Base-by-base conservation (phyloP, 2,329 filamentous ascomycete genomes). In the Hymenoscyphus fructigenus region DNA sequence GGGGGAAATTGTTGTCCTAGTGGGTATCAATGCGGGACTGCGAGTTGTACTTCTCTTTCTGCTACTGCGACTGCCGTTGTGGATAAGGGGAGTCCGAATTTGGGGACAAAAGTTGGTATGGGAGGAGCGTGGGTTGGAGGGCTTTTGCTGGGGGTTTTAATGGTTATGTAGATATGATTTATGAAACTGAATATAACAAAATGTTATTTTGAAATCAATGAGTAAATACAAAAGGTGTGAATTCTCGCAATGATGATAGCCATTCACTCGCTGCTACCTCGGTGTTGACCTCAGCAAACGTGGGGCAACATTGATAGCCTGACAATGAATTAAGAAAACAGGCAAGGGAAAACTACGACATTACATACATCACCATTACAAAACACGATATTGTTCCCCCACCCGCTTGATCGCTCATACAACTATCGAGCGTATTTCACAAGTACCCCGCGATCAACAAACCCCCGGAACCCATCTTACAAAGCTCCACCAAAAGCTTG, bases 1-100 rank as follows among this genome's bases (percentile, higher is more conserved):
- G 86, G 89, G 0, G 88, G 92, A 0, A 93, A 92, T 6, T 98
- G 94, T 76, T 98, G 94, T 81, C 93, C 93, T 0, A 83, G 78
- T 53, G 91, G 91, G 1, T 96, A 89, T 76, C 77, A 77, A 3
- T 96, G 92, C 77, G 92, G 91, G 0, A 82, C 83, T 23, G 85
- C 84, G 26, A 92, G 88, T 75, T 96, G 92, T 78, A 88, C 87
- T 34, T 83, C 86, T 5, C 76, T 75, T 47, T 80, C 81, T 7
- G 79, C 81, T 57, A 88, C 85, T n/a, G 83, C 79, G 6, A 85
- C 83, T 32, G 81, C 20, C 12, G 65, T 73, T 12, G 50, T 66
- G 50, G 68, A 69, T 61, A 75, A 75, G 57, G 69, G 65, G 53
- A 71, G 66, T 58, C 71, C 69, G 23, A 67, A 62, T 64, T 56